Percentiles rank a stretch among this genome's conserved stretches.
Evolutionary conservation across 768 basidiomycete species (phyloP).

Genomic region (Fistulinella prunicolor): DNA sequence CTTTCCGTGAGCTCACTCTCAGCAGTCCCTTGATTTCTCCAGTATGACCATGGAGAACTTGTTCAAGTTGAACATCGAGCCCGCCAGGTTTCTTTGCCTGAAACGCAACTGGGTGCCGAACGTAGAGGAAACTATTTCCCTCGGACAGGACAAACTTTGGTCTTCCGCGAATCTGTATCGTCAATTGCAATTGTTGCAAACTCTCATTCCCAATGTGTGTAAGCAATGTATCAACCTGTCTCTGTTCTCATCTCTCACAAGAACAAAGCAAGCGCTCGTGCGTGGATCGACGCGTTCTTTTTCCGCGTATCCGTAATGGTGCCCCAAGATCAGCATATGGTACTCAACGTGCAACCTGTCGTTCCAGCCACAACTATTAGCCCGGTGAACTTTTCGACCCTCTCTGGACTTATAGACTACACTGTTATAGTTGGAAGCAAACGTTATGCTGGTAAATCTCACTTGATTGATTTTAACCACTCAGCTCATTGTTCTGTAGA

Average conservation of each 20-base stretch:
- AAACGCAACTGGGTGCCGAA: background rate
- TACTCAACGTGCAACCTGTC: background rate
- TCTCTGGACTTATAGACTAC: background rate
- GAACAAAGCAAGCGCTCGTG: background rate
- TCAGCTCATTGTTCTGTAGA: background rate
- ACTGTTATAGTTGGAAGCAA: background rate
- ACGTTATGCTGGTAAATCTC: background rate
- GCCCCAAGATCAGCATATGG: background rate
- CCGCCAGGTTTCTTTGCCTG: background rate
- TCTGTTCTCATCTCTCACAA: background rate
- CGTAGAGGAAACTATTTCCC: background rate
- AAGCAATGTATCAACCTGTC: background rate
- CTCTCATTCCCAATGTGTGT: background rate
- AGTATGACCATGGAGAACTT: background rate
- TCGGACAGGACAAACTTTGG: background rate
- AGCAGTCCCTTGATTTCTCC: background rate
- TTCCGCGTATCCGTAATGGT: background rate
- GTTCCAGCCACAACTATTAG: background rate
- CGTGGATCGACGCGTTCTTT: background rate
- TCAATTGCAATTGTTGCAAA: background rate
- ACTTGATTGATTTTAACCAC: background rate
- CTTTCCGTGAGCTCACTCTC: background rate
- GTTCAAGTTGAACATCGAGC: background rate
- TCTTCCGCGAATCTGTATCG: background rate
- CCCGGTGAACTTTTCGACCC: background rate